Evolutionary conservation across 2,329 filamentous ascomycete genomes (phyloP).

Genomic region (Hymenoscyphus albidus): DNA sequence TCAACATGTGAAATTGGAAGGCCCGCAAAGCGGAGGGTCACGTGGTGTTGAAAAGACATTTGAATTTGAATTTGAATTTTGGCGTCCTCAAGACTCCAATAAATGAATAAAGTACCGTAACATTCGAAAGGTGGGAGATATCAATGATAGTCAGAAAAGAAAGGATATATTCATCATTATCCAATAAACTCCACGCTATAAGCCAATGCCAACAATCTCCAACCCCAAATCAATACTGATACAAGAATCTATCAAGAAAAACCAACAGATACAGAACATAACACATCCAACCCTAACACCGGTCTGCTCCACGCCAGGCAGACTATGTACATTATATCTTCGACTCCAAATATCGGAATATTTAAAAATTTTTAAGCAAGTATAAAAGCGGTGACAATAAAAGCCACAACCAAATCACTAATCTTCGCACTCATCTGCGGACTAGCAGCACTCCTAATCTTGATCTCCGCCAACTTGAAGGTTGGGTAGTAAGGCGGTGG

Average conservation of each 20-base stretch:
- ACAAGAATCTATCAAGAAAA: background rate
- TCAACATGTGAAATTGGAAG: background rate
- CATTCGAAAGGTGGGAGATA: background rate
- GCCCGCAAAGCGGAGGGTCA: background rate
- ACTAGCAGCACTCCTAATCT: slow-evolving; percentile 6
- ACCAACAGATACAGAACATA: background rate
- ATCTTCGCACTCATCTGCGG: background rate
- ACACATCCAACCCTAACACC: too few species aligned
- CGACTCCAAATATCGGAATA: background rate
- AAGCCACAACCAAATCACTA: slow-evolving; percentile 1
- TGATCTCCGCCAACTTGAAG: slow-evolving; percentile 20
- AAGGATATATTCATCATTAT: background rate
- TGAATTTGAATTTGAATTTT: too few species aligned
- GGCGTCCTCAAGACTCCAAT: too few species aligned
- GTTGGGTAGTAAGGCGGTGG: slow-evolving; percentile 24
- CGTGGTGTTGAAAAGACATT: background rate
- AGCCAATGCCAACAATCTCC: background rate
- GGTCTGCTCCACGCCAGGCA: too few species aligned
- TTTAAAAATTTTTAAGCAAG: background rate
- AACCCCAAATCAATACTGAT: background rate
- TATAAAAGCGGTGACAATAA: background rate
- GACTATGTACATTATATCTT: too few species aligned
- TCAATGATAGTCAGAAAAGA: background rate
- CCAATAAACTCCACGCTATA: background rate
- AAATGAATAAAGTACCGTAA: background rate